These are phyloP conservation scores for Podila minutissima DNA, from an alignment of 192 early-diverging fungal genomes.

Conservation along the genomic window DNA sequence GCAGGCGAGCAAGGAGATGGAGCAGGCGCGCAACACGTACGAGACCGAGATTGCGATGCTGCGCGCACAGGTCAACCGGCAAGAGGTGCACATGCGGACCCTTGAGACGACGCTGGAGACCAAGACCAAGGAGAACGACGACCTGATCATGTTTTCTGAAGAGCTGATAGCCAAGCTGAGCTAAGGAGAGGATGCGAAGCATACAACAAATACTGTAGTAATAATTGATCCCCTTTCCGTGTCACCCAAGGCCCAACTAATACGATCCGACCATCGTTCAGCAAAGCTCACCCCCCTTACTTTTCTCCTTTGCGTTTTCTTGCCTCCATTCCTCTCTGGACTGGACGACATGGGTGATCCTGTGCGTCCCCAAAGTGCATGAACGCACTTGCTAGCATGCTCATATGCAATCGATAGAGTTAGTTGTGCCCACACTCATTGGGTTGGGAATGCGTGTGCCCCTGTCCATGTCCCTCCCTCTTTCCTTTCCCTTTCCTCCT, in stretches of 20 bases:
- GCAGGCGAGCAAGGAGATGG: conserved; percentile 29
- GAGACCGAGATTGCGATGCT: conserved; percentile 33
- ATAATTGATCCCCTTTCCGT: no score
- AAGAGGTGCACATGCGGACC: conserved; percentile 45
- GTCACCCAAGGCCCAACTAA: no score
- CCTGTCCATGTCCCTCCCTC: background rate
- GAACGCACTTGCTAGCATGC: no score
- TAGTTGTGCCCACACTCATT: no score
- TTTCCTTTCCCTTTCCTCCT: background rate
- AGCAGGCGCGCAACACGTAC: conserved; percentile 21
- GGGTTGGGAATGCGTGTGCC: no score
- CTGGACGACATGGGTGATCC: no score
- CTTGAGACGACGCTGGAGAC: conserved; percentile 41
- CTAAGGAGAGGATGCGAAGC: background rate
- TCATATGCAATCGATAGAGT: no score
- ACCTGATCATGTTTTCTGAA: conserved; percentile 42
- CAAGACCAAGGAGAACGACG: conserved; percentile 46
- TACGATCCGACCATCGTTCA: no score
- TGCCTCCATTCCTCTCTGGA: no score
- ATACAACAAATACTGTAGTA: no score
- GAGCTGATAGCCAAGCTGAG: conserved; percentile 43
- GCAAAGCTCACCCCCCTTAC: no score
- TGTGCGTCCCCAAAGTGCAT: background rate
- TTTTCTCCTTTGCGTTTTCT: no score
- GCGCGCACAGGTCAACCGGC: conserved; percentile 18